Evolutionary conservation across 2,329 filamentous ascomycete genomes (phyloP).

Genomic region (Trichophyton schoenleinii): DNA sequence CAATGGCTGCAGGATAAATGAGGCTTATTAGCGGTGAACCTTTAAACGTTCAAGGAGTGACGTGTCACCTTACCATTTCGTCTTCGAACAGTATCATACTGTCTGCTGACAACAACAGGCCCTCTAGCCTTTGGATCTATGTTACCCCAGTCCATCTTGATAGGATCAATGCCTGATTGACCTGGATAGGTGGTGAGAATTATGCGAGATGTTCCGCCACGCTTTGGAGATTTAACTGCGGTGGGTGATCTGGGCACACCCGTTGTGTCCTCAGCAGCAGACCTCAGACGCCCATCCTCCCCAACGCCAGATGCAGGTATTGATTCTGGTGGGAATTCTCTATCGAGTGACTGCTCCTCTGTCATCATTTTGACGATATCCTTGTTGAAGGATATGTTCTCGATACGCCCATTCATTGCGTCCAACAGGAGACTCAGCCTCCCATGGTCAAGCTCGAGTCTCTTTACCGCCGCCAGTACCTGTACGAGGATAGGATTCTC

Average conservation of each 20-base stretch:
- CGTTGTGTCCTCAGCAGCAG: not conserved
- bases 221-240: not conserved
- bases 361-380: conserved; percentile 4
- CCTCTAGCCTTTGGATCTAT: conserved; percentile 62
- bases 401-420: not conserved
- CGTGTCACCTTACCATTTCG: conserved; percentile 54
- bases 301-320: not conserved
- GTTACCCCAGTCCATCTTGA: conserved; percentile 78
- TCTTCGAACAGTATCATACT: conserved; percentile 60
- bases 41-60: not conserved
- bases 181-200: conserved; percentile 78
- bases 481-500: not conserved
- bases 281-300: not conserved
- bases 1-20: conserved; percentile 39
- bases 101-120: conserved; percentile 75
- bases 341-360: not conserved
- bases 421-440: conserved; percentile 4
- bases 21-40: conserved; percentile 6
- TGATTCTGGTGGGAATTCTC: not conserved
- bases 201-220: conserved; percentile 32
- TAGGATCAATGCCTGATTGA: conserved; percentile 85
- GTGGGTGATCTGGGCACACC: not conserved
- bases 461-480: conserved; percentile 9
- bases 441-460: conserved; percentile 8
- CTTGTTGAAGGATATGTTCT: conserved; percentile 1